phyloP scores from a whole-genome alignment of 495 filamentous ascomycete genomes.

The Hypoxylon lenormandii region DNA sequence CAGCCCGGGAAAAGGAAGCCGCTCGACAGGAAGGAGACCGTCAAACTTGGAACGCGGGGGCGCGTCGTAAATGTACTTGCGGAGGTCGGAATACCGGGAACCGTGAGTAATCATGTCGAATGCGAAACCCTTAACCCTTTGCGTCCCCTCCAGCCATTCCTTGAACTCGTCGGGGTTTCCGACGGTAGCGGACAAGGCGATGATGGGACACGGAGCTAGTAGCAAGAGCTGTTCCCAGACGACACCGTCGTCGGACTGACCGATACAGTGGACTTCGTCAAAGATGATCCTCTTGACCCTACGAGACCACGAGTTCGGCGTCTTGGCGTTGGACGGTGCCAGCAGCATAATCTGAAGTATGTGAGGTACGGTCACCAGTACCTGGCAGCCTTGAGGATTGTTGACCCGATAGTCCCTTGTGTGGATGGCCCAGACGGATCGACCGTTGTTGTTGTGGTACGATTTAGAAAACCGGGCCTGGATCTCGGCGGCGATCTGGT shows the following conservation, averaged over 20 bases:
- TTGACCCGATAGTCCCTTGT: constrained; percentile 79
- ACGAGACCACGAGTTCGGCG: constrained; percentile 67
- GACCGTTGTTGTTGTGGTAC: constrained; percentile 62
- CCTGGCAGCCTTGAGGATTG: constrained; percentile 75
- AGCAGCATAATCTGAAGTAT: constrained; percentile 84
- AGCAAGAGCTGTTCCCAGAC: constrained; percentile 85
- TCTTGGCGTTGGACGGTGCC: constrained; percentile 71
- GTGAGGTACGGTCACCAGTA: constrained; percentile 80
- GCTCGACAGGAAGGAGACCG: constrained; percentile 57
- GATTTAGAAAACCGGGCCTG: constrained; percentile 72
- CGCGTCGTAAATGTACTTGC: constrained; percentile 74
- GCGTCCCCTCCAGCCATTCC: constrained; percentile 72
- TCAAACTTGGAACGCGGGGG: constrained; percentile 66
- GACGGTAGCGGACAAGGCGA: constrained; percentile 82
- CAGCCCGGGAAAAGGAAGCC: constrained; percentile 52
- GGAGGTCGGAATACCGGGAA: constrained; percentile 77
- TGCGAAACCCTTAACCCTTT: constrained; percentile 63
- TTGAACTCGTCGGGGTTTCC: constrained; percentile 79
- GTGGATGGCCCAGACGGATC: constrained; percentile 82
- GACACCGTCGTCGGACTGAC: constrained; percentile 79
- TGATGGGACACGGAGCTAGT: constrained; percentile 79
- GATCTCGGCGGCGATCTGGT: constrained; percentile 83
- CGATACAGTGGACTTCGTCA: constrained; percentile 85
- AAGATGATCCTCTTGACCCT: constrained; percentile 80
- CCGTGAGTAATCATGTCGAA: constrained; percentile 74